Base-by-base conservation (phyloP, 1,284 basidiomycete species). In the Marasmius oreades region DNA sequence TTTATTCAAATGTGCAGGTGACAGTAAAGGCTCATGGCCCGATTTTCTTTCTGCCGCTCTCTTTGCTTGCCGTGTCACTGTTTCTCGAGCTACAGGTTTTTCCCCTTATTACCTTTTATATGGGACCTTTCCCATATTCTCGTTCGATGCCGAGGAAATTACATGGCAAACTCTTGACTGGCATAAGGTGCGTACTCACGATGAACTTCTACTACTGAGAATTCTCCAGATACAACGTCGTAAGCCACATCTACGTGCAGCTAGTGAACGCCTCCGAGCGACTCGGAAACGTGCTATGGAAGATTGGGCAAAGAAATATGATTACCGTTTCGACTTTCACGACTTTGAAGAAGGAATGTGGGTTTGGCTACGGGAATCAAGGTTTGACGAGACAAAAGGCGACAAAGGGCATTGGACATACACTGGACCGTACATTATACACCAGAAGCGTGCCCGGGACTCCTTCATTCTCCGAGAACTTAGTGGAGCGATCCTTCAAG, bases 1-100 rank as follows among this genome's bases (percentile, higher is more conserved):
- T 0, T n/a, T 74, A 0, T 55, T 65, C 37, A 65, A 65, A 31
- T 44, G 59, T 1, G 65, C 64, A 18, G 64, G 64, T 0, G 59
- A 65, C 16, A n/a, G 5, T 5, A 23, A 11, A 18, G 52, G 52
- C 5, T 33, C 51, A 14, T 65, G 64, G 64, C 61, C 58, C 18
- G 45, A 46, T 12, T 43, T 56, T 10, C 16, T 65, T 0, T 31
- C 51, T 1, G 24, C 53, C 18, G 59, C 57, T 0, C 20, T 65
- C 14, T 63, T 62, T 52, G 63, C 63, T 26, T 20, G 18, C 50
- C 36, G 60, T 18, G 51, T 64, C 2, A 65, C 64, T 11, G 56
- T 63, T 0, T 59, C 52, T 18, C 31, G 51, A 22, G 52, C 47
- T 1, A 59, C 58, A 4, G 64, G 62, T n/a, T n/a, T n/a, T n/a